Base-by-base conservation (phyloP, 2,329 filamentous ascomycete species). In the Gremmenia infestans region DNA sequence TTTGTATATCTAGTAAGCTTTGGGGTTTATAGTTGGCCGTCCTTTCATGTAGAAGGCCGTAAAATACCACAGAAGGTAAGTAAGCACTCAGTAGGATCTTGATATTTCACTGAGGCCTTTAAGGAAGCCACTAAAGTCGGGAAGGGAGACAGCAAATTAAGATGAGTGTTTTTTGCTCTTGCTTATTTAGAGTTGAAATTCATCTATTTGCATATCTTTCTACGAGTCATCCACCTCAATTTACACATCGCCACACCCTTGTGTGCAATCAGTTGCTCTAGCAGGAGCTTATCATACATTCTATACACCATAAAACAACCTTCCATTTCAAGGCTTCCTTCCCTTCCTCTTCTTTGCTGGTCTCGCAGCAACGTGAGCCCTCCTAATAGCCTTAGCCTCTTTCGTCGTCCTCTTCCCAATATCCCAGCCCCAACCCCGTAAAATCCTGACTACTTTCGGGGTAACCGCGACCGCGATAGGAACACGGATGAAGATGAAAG, bases 401-500 rank as follows among this genome's bases (percentile, higher is more conserved):
- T 76, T 68, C 9, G 65, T 69, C 37, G 68, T 82, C 65, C 84
- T 80, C 77, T 91, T 96, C 50, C 93, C 93, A 68, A 99, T 94
- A 70, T 97, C 85, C 87, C 90, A 97, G 5, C 94, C 94, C 91
- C 93, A 96, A 12, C 83, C 81, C 61, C 93, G 80, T 28, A 99
- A 77, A 12, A 85, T 82, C 73, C 91, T 95, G 67, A 97, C 94
- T n/a, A 97, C 86, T 73, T 95, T 97, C 1, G 94, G 94, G 8
- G 90, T 91, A 36, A 97, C 80, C 2, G 91, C 93, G 12, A 90
- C 91, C 1, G 94, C 94, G 61, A 97, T 75, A 8, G 94, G 94
- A 9, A 99, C 91, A n/a, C 94, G 84, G 63, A 97, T 73, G 72
- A 99, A 96, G 67, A 99, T 97, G 72, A 97, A 91, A 65, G 89